Evolutionary conservation across 257 asterid species (phyloP).

Genomic region (Rehmannia glutinosa): DNA sequence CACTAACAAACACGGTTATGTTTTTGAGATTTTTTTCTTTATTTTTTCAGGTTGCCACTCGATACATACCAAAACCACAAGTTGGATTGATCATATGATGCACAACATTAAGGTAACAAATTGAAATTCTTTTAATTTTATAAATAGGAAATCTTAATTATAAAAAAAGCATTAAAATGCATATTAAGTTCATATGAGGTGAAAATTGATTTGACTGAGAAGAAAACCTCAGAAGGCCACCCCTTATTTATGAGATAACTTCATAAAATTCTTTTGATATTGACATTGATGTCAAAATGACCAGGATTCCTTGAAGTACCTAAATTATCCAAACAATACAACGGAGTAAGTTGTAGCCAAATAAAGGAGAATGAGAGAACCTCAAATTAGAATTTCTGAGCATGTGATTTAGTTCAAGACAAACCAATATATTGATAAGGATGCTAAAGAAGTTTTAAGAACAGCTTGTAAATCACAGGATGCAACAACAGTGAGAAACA

Average conservation of each 20-base stretch:
- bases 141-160: neutral
- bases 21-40: neutral
- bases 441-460: neutral
- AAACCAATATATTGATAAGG: slow-evolving; percentile 3
- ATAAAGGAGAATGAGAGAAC: neutral
- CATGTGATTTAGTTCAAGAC: slow-evolving; percentile 2
- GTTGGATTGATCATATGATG: neutral
- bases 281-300: neutral
- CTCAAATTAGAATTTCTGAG: neutral
- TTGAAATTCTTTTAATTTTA: neutral
- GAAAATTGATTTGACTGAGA: too few relatives aligned
- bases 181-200: too few relatives aligned
- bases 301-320: neutral
- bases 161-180: neutral
- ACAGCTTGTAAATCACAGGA: neutral
- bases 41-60: neutral
- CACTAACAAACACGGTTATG: neutral
- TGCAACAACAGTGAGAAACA: neutral
- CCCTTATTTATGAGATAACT: too few relatives aligned
- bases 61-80: neutral
- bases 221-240: too few relatives aligned
- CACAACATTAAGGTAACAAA: neutral
- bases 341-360: neutral
- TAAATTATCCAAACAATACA: neutral
- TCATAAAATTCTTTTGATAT: too few relatives aligned